A percentile compares a stretch with the other conserved stretches of the same genome.
Conservation (phyloP, 345 rosid genomes). For the Salix suchowensis region DNA sequence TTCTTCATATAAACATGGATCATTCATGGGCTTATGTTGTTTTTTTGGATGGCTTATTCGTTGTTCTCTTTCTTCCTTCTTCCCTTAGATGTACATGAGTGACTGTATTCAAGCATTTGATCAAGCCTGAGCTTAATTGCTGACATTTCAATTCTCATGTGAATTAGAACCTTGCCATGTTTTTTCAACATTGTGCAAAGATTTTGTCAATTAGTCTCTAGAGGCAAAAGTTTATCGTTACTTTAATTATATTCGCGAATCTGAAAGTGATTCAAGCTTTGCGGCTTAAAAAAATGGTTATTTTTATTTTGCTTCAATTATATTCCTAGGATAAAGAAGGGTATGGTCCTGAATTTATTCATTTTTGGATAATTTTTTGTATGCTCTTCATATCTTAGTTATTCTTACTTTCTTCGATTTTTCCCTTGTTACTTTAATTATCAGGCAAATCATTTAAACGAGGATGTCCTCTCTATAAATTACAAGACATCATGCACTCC, state of each 20-base stretch:
- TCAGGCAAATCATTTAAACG: not conserved
- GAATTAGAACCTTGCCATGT: not conserved
- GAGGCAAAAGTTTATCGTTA: not conserved
- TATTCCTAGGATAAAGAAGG: conserved; percentile 1
- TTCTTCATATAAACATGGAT: not conserved
- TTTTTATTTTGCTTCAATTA: not conserved
- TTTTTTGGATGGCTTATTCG: not conserved
- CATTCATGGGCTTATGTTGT: not conserved
- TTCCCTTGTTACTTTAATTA: not conserved
- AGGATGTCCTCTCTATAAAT: not conserved
- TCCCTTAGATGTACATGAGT: not conserved
- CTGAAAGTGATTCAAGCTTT: not conserved
- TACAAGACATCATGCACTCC: not conserved
- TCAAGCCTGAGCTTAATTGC: not conserved
- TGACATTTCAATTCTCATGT: not conserved
- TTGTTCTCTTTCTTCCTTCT: not conserved
- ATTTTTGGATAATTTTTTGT: not conserved
- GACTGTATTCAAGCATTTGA: not conserved
- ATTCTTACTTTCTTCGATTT: not conserved
- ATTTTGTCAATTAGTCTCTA: not conserved
- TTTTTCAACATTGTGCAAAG: not conserved
- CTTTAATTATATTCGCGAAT: not conserved
- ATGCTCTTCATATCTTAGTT: not conserved
- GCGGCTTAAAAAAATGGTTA: not conserved
- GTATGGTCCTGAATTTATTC: not conserved